A percentile compares a stretch with the other conserved stretches of the same genome.
Evolutionary conservation across 768 basidiomycete species (phyloP).

Genomic region (Rubroboletus satanas): DNA sequence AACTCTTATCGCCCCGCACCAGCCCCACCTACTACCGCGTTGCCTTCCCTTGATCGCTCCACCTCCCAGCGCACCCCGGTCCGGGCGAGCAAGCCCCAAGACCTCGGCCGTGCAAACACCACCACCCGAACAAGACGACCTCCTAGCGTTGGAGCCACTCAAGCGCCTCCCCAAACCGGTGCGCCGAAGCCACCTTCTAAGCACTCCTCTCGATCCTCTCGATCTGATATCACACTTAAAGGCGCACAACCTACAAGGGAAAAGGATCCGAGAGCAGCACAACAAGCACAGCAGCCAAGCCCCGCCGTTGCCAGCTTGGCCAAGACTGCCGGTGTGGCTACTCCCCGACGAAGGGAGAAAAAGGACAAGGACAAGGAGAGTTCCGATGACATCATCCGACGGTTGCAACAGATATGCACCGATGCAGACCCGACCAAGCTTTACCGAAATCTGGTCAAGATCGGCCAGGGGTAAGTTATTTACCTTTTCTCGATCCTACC

Average conservation of each 20-base stretch:
- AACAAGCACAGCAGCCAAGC: conserved; percentile 48
- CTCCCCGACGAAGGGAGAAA: conserved; percentile 83
- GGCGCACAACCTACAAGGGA: conserved; percentile 34
- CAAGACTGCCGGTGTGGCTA: conserved; percentile 68
- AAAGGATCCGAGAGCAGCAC: conserved; percentile 32
- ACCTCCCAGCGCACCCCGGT: conserved; percentile 76
- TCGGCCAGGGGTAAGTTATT: conserved; percentile 86
- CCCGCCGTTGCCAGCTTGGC: conserved; percentile 63
- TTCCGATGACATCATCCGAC: conserved; percentile 86
- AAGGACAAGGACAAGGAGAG: conserved; percentile 74
- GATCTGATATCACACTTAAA: conserved; percentile 55
- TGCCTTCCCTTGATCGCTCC: conserved; percentile 79
- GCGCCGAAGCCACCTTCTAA: conserved; percentile 39
- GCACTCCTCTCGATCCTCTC: conserved; percentile 55
- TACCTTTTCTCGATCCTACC: not conserved
- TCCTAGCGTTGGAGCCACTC: conserved; percentile 34
- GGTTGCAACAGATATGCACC: conserved; percentile 91
- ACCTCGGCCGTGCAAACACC: conserved; percentile 62
- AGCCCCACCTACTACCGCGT: conserved; percentile 59
- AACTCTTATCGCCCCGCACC: conserved; percentile 67
- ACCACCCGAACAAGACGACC: conserved; percentile 62
- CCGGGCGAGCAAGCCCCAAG: conserved; percentile 43
- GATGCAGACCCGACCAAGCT: conserved; percentile 95
- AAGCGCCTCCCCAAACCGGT: conserved; percentile 29
- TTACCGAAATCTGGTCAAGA: conserved; percentile 91